Base-by-base conservation (phyloP, 1,284 basidiomycete species). In the Leccinum brunneo-olivaceum region DNA sequence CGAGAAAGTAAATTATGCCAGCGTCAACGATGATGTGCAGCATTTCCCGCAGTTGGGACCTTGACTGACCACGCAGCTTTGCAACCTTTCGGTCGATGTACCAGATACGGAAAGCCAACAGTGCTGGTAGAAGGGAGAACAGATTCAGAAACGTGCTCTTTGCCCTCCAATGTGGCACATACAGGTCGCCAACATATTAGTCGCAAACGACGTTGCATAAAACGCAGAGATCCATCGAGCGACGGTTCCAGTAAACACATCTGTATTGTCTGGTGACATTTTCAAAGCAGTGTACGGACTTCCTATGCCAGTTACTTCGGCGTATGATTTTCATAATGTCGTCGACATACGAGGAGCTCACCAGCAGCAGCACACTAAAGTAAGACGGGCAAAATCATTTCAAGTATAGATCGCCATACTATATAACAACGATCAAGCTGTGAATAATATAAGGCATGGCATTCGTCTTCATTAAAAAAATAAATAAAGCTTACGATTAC, bases 401-500 rank as follows among this genome's bases (percentile, higher is more conserved):
- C 33, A 15, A 29, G 27, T 34, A 30, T 44, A 3, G 43, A 43
- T 16, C 20, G 25, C 43, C 43, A 44, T 11, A 44, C 33, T 19
- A 18, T 19, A 24, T 29, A 44, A 20, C 43, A 44, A 16, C 43
- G 43, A 12, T 44, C 43, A 19, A 44, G 20, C 43, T 44, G 25
- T 28, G n/a, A 19, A 23, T 11, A 23, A 8, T 9, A 18, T n/a
- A n/a, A n/a, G 20, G 34, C 14, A 8, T 23, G 28, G 20, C 15
- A 10, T 5, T 25, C 6, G 23, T 14, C 27, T n/a, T n/a, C n/a
- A n/a, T n/a, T n/a, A n/a, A n/a, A n/a, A 43, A 29, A 18, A 18
- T 11, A 5, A 14, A 23, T 7, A 15, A 4, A n/a, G 10, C 43
- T 27, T 30, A 44, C 43, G 16, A 44, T 24, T 4, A 42, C 35